Evolutionary conservation across 441 rosid species (phyloP), one percentile per base, ranked within the genome.

Genomic region (Corymbia citriodora): DNA sequence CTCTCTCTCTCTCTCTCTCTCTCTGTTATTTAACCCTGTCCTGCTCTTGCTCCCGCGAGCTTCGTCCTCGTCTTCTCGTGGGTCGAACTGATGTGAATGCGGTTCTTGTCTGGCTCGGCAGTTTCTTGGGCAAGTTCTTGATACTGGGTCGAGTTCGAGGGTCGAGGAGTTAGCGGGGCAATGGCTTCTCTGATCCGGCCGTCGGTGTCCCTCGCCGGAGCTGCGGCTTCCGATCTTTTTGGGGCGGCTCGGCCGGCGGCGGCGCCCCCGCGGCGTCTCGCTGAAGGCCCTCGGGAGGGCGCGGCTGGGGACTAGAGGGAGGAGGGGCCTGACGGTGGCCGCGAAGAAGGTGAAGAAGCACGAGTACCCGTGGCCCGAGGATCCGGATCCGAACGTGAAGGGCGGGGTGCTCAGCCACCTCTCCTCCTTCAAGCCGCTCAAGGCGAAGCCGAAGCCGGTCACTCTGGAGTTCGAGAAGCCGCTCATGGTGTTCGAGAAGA

Each of bases 401-500:
- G 99, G 99, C 52, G 99, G 99, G 89, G 88, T 96, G 90, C 96
- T 97, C 70, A 92, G 93, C 91, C 96, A 98, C 91, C 96, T 98
- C 55, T 96, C 99, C 1, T 92, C 89, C 90, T 98, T 97, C 92
- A 97, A 98, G 94, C 99, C 99, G 21, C 88, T 95, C 61, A 96
- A 94, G 90, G 95, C 93, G 92, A 93, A 92, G 92, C 98, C 92
- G 8, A 97, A 98, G 94, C 97, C 96, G n/a, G 98, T 97, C 88
- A 95, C 96, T 36, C 92, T 97, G 94, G 97, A 94, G 74, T 98
- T 98, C 88, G 99, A 98, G 96, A 97, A 92, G 91, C 99, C 99
- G 10, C 99, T 98, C 72, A 92, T 96, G 83, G 95, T 91, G 70
- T 92, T 97, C 40, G 97, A 97, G 92, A 96, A 96, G 96, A 96